A percentile compares a stretch with the other conserved stretches of the same genome.
Conservation (phyloP, 208 protist species). For the Leishmania martiniquensis region DNA sequence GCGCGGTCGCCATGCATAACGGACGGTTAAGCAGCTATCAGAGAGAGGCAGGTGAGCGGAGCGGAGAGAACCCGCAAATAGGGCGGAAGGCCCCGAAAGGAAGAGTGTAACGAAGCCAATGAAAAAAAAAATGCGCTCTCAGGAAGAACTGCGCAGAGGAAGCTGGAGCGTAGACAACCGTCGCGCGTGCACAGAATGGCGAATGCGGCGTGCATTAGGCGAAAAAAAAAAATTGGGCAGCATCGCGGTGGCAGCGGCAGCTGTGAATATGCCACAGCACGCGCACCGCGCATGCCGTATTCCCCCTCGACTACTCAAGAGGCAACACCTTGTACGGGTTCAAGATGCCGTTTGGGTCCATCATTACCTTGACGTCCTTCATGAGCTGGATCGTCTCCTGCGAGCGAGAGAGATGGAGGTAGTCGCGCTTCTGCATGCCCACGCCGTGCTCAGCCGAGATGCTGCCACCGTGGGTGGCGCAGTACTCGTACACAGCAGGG, state of each 20-base stretch:
- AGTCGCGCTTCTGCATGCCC: slow-evolving; percentile 89
- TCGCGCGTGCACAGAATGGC: neutral
- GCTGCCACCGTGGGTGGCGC: slow-evolving; percentile 69
- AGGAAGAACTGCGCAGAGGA: neutral
- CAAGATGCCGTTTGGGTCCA: slow-evolving; percentile 96
- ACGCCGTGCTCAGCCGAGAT: slow-evolving; percentile 97
- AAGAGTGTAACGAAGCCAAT: neutral
- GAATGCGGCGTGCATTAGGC: neutral
- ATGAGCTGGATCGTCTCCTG: slow-evolving; percentile 85
- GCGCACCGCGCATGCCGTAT: neutral
- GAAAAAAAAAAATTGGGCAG: neutral
- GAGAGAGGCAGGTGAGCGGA: too few relatives aligned
- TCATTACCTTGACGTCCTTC: slow-evolving; percentile 83
- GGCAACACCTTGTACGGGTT: slow-evolving; percentile 96
- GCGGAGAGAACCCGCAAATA: too few relatives aligned
- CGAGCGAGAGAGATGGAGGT: slow-evolving; percentile 85
- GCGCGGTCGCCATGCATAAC: too few relatives aligned
- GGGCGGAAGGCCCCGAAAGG: too few relatives aligned
- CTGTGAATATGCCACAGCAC: neutral
- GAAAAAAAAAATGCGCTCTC: neutral
- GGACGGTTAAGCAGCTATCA: too few relatives aligned
- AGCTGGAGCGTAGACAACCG: neutral
- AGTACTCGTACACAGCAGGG: slow-evolving; percentile 76
- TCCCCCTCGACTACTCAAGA: neutral
- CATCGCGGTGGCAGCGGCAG: neutral